A percentile compares a stretch with the other conserved stretches of the same genome.
Evolutionary conservation across 2,329 filamentous ascomycete genomes (phyloP).

Genomic region (Apiospora sp.): DNA sequence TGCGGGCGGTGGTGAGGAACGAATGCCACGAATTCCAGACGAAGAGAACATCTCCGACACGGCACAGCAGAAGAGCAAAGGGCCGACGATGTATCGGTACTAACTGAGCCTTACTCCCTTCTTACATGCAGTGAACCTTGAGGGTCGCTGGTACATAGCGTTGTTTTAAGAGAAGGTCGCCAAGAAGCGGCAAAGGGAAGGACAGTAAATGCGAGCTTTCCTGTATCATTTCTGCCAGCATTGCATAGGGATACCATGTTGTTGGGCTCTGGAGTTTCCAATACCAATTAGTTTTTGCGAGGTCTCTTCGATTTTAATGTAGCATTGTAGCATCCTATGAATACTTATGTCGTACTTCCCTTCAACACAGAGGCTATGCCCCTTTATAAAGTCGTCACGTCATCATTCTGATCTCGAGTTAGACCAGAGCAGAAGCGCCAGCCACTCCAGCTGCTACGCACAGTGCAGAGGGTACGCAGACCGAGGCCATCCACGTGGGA

Average conservation of each 20-base stretch:
- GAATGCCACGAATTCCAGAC: constrained; percentile 16
- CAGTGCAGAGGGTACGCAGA: neutral
- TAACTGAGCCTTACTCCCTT: constrained; percentile 21
- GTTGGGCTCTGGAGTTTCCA: constrained; percentile 16
- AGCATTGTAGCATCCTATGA: neutral
- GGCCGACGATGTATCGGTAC: constrained; percentile 32
- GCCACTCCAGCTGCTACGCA: neutral
- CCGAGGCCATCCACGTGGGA: neutral
- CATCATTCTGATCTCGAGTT: neutral
- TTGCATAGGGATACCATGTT: constrained; percentile 21
- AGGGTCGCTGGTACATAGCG: constrained; percentile 7
- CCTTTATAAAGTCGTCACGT: no score
- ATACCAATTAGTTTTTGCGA: constrained; percentile 14
- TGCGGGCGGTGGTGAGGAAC: constrained; percentile 32
- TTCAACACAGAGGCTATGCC: neutral
- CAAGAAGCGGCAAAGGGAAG: neutral
- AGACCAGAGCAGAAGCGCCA: neutral
- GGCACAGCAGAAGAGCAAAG: constrained; percentile 30
- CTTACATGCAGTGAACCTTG: neutral
- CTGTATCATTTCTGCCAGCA: constrained; percentile 1
- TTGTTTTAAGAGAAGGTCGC: neutral
- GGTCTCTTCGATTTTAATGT: neutral
- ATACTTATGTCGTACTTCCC: neutral
- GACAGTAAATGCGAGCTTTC: neutral
- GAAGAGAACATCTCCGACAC: constrained; percentile 28